These are phyloP conservation scores for Agarophyton chilense DNA, from an alignment of 23 red algal genomes.

Conservation along the genomic window DNA sequence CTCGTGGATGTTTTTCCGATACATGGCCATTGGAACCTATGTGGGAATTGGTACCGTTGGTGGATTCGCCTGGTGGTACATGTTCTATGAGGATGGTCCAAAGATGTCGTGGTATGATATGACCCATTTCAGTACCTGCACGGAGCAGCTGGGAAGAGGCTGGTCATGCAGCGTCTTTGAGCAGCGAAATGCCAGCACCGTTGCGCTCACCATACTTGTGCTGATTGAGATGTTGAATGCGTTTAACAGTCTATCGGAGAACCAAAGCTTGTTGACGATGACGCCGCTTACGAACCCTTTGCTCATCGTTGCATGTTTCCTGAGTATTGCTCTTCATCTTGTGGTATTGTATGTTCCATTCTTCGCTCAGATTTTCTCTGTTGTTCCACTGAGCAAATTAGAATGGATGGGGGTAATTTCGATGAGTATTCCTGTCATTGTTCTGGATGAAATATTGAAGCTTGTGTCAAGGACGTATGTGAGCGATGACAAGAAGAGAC, in stretches of 20 bases:
- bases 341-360: slow-evolving; percentile 90
- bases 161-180: slow-evolving; percentile 83
- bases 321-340: slow-evolving; percentile 85
- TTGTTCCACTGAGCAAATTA: slow-evolving; percentile 72
- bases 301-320: slow-evolving; percentile 80
- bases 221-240: slow-evolving; percentile 99
- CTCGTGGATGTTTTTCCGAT: slow-evolving; percentile 90
- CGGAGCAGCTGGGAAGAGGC: slow-evolving; percentile 52
- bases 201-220: slow-evolving; percentile 92
- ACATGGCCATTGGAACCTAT: slow-evolving; percentile 93
- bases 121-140: slow-evolving; percentile 65
- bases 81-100: slow-evolving; percentile 88
- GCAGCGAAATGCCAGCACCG: slow-evolving; percentile 74
- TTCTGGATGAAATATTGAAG: slow-evolving; percentile 95
- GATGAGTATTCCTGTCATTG: slow-evolving; percentile 87
- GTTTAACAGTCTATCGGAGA: slow-evolving; percentile 94
- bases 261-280: slow-evolving; percentile 83
- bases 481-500: slow-evolving; percentile 60
- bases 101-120: slow-evolving; percentile 89
- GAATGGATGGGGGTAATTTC: slow-evolving; percentile 90
- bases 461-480: slow-evolving; percentile 63
- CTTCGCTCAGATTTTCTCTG: slow-evolving; percentile 91
- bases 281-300: slow-evolving; percentile 87
- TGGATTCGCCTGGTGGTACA: slow-evolving; percentile 96
- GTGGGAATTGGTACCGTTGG: slow-evolving; percentile 95